Base-by-base conservation (phyloP, 192 early-diverging fungal genomes). In the Coemansia sp. region DNA sequence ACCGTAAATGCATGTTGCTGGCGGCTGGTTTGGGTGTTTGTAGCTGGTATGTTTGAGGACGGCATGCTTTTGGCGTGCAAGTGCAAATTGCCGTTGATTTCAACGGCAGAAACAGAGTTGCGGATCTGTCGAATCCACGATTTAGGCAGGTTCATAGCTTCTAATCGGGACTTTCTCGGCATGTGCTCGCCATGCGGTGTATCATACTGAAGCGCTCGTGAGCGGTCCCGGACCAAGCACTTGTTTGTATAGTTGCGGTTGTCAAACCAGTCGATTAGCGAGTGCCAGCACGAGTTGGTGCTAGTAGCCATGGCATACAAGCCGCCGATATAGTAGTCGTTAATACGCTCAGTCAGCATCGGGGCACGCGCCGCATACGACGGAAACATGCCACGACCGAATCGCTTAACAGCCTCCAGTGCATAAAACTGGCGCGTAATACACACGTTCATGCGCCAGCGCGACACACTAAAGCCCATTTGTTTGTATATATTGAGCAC, bases 301-400 rank as follows among this genome's bases (percentile, higher is more conserved):
- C 53, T 16, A 9, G 72, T 61, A 10, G 74, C 68, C 77, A 76
- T 80, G 4, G 67, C 62, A 43, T 57, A 68, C 29, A 83, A 43
- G 4, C 91, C 94, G 19, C 94, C 92, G 47, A 84, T 73, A 63
- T 86, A 84, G 51, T 95, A 94, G 19, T 82, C 69, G 47, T 88
- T 82, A 29, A 91, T 66, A 12, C 90, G 75, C 65, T 93, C 91
- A 1, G 86, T 83, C 57, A 95, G 71, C 67, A 92, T 92, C 1
- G 92, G 92, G 8, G 88, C 83, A 78, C 84, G 61, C 3, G 63
- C 54, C 37, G 71, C 80, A 60, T 74, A 85, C 17, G 67, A 72
- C 2, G 69, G 68, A 19, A 72, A 80, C 59, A 86, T 54, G 0
- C 66, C 62, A 2, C 57, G 16, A 0, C 80, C 80, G 60, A 82